These are phyloP conservation scores for Coemansia pectinata DNA, from an alignment of 192 early-diverging fungal genomes.

Conservation along the genomic window DNA sequence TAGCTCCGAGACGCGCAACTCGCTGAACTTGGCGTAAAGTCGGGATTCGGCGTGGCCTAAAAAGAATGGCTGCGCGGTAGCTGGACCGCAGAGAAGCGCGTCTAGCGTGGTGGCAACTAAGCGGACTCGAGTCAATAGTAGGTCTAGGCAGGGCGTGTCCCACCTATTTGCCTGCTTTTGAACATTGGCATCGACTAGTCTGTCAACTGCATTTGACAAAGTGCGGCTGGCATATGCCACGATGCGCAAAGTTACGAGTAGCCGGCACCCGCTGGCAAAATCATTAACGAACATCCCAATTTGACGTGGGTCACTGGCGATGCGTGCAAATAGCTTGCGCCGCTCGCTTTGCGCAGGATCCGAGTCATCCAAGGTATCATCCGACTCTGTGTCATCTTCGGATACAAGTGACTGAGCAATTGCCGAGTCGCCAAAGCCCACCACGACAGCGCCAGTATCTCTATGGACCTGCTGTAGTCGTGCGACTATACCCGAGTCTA, in stretches of 20 bases:
- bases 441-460: neutral
- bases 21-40: conserved; percentile 17
- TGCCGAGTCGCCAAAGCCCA: neutral
- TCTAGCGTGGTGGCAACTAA: conserved; percentile 12
- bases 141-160: conserved; percentile 15
- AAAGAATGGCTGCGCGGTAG: neutral
- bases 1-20: conserved; percentile 58
- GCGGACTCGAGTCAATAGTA: neutral
- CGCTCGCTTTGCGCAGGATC: neutral
- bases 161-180: conserved; percentile 14
- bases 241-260: conserved; percentile 7
- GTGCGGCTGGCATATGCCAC: neutral
- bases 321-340: neutral
- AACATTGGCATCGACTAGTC: conserved; percentile 6
- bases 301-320: neutral
- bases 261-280: conserved; percentile 13
- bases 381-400: neutral
- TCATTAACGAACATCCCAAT: conserved; percentile 4
- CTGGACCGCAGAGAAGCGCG: conserved; percentile 1
- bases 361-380: neutral
- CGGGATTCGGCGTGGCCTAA: conserved; percentile 5
- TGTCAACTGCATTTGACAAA: conserved; percentile 4
- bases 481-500: neutral
- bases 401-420: neutral
- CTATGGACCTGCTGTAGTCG: neutral